phyloP scores from a whole-genome alignment of 305 asterid species.

The Fraxinus latifolia region DNA sequence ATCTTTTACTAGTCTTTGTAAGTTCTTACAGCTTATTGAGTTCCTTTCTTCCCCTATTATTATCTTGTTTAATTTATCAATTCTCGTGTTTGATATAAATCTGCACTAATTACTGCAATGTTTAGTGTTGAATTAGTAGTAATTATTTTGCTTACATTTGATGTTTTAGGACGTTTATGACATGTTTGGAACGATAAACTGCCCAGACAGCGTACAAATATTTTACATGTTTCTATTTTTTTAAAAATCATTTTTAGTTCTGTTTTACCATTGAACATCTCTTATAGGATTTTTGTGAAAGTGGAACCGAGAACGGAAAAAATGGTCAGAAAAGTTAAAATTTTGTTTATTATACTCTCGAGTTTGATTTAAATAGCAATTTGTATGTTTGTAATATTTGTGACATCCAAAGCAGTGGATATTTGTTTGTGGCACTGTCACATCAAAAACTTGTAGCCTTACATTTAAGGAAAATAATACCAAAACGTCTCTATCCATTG shows the following conservation, averaged over 20 bases:
- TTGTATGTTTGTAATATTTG: neutral
- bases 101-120: neutral
- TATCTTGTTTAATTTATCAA: neutral
- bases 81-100: neutral
- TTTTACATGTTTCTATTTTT: neutral
- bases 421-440: neutral
- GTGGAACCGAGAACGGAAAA: neutral
- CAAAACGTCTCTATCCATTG: neutral
- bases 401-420: neutral
- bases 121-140: neutral
- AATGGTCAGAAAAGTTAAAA: neutral
- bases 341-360: neutral
- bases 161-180: neutral
- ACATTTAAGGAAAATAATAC: neutral
- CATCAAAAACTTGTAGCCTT: neutral
- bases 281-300: neutral
- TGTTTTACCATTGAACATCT: neutral
- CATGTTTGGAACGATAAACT: neutral
- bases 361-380: neutral
- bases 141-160: neutral
- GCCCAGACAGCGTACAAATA: neutral
- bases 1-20: neutral
- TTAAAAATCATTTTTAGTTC: neutral
- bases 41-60: neutral
- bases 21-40: neutral